A percentile compares a stretch with the other conserved stretches of the same genome.
Evolutionary conservation across 148 eudicot species (phyloP).

Genomic region (Cornus kousa): DNA sequence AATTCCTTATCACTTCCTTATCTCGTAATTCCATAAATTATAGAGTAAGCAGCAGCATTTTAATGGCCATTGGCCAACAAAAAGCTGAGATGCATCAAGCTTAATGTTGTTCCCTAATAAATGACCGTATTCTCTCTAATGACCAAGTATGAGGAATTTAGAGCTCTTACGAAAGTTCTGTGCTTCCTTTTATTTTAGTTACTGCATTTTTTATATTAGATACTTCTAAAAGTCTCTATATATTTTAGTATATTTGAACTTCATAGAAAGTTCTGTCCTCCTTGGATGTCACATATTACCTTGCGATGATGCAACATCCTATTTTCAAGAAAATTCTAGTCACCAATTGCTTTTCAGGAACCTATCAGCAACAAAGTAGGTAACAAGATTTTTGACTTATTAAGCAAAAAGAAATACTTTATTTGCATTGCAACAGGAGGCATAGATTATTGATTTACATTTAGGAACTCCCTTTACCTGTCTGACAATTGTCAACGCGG

Average conservation of each 20-base stretch:
- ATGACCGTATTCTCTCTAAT: not conserved
- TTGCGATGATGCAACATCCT: not conserved
- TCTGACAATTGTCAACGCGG: slow-evolving; percentile 80
- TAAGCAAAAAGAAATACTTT: not conserved
- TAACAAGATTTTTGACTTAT: not conserved
- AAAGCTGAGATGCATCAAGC: not conserved
- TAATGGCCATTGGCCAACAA: not conserved
- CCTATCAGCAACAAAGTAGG: not conserved
- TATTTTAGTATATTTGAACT: not conserved
- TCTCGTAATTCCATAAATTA: too few species aligned
- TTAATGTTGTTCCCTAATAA: not conserved
- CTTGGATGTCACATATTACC: not conserved
- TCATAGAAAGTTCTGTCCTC: not conserved
- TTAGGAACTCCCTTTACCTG: too few species aligned
- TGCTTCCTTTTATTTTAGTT: not conserved
- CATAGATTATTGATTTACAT: too few species aligned
- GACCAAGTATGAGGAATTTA: not conserved
- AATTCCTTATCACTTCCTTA: not conserved
- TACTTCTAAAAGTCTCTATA: not conserved
- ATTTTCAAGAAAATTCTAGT: not conserved
- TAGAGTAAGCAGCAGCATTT: not conserved
- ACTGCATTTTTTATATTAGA: not conserved
- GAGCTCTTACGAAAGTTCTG: not conserved
- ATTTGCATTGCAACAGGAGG: not conserved
- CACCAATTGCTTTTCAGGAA: not conserved